These are phyloP conservation scores for Alternaria brassicicola DNA, from an alignment of 2,329 filamentous ascomycete species.

Conservation along the genomic window DNA sequence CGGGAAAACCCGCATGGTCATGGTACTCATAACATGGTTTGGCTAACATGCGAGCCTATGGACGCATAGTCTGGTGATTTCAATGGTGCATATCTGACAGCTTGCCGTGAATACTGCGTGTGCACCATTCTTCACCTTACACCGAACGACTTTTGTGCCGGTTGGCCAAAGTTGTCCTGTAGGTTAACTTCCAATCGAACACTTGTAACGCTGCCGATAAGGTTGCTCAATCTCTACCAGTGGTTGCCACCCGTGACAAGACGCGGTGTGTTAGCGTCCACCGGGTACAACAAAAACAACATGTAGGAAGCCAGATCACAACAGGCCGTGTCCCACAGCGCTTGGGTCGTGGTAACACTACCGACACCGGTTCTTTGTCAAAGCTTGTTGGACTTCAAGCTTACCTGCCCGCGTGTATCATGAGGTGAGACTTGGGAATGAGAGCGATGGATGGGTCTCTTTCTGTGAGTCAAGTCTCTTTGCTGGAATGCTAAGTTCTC, in stretches of 20 bases:
- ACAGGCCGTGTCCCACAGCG: not conserved
- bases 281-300: not conserved
- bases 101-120: not conserved
- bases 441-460: not conserved
- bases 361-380: not conserved
- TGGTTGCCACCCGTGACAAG: not conserved
- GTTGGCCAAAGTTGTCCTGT: not conserved
- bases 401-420: not conserved
- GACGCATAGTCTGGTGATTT: not conserved
- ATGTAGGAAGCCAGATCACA: not conserved
- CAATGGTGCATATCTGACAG: not conserved
- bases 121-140: not conserved
- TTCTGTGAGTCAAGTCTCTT: not conserved
- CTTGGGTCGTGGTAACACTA: not conserved
- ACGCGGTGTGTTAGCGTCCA: not conserved
- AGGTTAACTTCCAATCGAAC: not conserved
- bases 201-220: not conserved
- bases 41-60: not conserved
- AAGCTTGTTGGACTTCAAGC: not conserved
- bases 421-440: not conserved
- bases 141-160: not conserved
- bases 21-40: not conserved
- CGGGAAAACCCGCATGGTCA: not conserved
- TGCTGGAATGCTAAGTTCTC: not conserved
- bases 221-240: not conserved